phyloP scores from a whole-genome alignment of 176 grass and related monocot genomes.

The Ampelocalamus luodianensis region DNA sequence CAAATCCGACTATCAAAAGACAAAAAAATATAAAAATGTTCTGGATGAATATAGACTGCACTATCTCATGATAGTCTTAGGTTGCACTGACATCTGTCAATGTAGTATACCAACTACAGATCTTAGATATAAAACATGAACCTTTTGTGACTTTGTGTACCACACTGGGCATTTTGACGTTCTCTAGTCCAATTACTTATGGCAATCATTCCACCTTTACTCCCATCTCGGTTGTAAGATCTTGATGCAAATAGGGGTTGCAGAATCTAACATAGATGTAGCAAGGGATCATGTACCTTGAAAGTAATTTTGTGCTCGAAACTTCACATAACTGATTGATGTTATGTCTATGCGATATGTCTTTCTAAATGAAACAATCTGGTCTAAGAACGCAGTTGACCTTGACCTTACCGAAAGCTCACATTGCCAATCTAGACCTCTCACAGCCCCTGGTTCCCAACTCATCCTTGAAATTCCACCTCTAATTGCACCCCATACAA shows the following conservation, averaged over 20 bases:
- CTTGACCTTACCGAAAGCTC: background rate
- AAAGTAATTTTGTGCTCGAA: background rate
- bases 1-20: background rate
- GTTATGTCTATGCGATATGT: background rate
- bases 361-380: constrained; percentile 1
- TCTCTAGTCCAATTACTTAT: background rate
- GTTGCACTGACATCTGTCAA: background rate
- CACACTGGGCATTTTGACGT: background rate
- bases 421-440: constrained; percentile 26
- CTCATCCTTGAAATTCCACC: background rate
- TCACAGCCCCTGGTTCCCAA: constrained; percentile 15
- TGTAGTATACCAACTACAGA: constrained; percentile 1
- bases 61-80: background rate
- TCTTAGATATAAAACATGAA: constrained; percentile 23
- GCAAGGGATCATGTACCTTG: background rate
- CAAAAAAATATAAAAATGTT: too few species aligned
- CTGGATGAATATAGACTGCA: too few species aligned
- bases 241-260: background rate
- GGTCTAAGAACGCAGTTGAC: constrained; percentile 2
- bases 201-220: background rate
- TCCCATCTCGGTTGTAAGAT: background rate
- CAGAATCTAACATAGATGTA: background rate
- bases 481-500: background rate
- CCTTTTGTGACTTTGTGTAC: background rate
- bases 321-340: constrained; percentile 10